Evolutionary conservation across 371 early-diverging fungal species (phyloP), one percentile per base, ranked within the genome.

Genomic region (Haplosporangium sp.): DNA sequence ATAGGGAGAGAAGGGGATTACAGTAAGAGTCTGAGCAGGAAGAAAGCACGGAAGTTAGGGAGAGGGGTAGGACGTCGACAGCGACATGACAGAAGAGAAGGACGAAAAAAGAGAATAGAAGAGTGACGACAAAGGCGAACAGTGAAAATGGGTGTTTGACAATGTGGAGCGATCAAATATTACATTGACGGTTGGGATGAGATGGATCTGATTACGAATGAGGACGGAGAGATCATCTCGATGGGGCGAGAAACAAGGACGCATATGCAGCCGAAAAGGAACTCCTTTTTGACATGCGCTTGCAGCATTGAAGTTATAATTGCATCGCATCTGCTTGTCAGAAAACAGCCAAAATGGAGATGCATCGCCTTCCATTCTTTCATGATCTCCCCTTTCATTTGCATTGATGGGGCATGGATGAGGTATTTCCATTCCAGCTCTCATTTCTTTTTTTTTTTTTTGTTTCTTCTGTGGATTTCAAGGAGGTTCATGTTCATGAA

Each of bases 341-440:
- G 54, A 52, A 14, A 50, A 14, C 20, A 38, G 14, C 50, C 20
- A 7, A 50, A 12, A 50, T 50, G 50, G 20, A 18, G 18, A 7
- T 7, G 20, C 50, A 50, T 50, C n/a, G 50, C 20, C n/a, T 18
- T 16, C 50, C 16, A 18, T 50, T 45, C 45, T 45, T 45, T 45
- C 45, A 45, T 45, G 13, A 18, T 3, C 20, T 18, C 16, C 20
- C 18, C 9, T 21, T n/a, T 5, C 20, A 18, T 18, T 5, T 18
- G 9, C 20, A 20, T 21, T 18, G 11, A 9, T 50, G 20, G 50
- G 20, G 18, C 14, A 50, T n/a, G n/a, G 50, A 2, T 18, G 50
- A 18, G 50, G 16, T 50, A 50, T 50, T 50, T 50, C 50, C 50
- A 50, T 50, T 21, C 20, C 50, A 18, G 50, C 50, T 50, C 50